Percentiles rank a stretch among this genome's conserved stretches.
These are phyloP conservation scores for Medicago arabica DNA, from an alignment of 306 rosid species.

Conservation along the genomic window DNA sequence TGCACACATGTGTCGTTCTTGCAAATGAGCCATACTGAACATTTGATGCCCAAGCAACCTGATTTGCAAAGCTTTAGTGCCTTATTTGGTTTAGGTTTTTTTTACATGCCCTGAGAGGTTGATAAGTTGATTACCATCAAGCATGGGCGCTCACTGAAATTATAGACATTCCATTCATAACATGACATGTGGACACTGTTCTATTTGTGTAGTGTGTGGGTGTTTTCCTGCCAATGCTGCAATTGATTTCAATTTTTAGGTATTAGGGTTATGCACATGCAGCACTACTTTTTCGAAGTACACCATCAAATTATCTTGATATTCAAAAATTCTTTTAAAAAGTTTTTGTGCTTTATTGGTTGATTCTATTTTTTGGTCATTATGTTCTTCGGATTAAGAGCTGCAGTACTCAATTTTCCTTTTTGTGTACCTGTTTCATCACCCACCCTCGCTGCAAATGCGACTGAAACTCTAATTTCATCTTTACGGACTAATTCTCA, in stretches of 20 bases:
- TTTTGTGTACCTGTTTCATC: not conserved
- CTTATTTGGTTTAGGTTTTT: not conserved
- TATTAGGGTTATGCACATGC: too few relatives aligned
- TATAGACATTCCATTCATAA: not conserved
- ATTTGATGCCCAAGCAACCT: not conserved
- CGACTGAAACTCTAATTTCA: slow-evolving; percentile 4
- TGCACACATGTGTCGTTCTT: not conserved
- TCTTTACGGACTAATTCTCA: slow-evolving; percentile 37
- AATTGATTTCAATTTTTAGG: not conserved
- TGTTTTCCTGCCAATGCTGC: not conserved
- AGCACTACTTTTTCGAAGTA: too few relatives aligned
- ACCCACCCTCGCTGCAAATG: not conserved
- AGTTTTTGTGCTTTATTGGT: not conserved
- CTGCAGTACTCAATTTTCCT: slow-evolving; percentile 5
- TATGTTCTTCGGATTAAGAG: not conserved
- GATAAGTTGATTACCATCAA: not conserved
- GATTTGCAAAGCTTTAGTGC: not conserved
- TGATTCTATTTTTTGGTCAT: not conserved
- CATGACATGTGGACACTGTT: not conserved
- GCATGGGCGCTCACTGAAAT: not conserved
- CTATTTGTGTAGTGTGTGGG: not conserved
- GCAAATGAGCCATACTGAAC: not conserved
- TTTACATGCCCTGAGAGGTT: slow-evolving; percentile 3
- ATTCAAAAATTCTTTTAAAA: not conserved
- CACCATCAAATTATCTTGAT: not conserved